Conservation (phyloP, 1,139 yeast species). For the Scheffersomyces stambukii region DNA sequence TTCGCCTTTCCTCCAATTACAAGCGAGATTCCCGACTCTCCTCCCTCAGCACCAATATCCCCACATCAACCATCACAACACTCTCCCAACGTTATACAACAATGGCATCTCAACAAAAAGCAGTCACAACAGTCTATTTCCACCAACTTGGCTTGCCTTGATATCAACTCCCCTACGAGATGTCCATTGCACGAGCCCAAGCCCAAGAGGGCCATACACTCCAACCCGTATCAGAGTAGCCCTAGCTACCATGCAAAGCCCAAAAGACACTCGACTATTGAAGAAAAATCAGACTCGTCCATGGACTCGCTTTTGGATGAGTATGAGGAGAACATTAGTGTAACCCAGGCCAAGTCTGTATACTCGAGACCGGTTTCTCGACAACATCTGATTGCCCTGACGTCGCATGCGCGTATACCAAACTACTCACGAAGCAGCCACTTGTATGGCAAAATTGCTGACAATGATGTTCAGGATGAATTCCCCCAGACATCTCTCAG, state of each 20-base stretch:
- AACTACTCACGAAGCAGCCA: slow-evolving; percentile 7
- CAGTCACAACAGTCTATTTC: slow-evolving; percentile 22
- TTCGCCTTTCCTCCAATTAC: no score
- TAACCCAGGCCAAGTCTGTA: slow-evolving; percentile 25
- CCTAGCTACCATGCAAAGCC: slow-evolving; percentile 14
- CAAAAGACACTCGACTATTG: slow-evolving; percentile 2
- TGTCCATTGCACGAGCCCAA: slow-evolving; percentile 16
- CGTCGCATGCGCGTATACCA: slow-evolving; percentile 12
- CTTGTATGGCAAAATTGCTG: slow-evolving; percentile 6
- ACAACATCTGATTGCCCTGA: slow-evolving; percentile 24
- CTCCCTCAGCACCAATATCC: slow-evolving; percentile 44
- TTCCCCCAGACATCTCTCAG: slow-evolving; percentile 25
- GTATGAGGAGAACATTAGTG: slow-evolving; percentile 44
- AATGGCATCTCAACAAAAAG: slow-evolving; percentile 14
- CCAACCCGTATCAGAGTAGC: slow-evolving; percentile 3
- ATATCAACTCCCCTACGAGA: slow-evolving; percentile 11
- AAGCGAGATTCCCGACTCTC: slow-evolving; percentile 38
- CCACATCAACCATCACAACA: slow-evolving; percentile 12
- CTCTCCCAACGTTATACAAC: slow-evolving; percentile 1
- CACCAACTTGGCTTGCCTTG: slow-evolving; percentile 31
- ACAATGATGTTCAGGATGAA: slow-evolving; percentile 10
- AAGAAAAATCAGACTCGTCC: slow-evolving; percentile 33
- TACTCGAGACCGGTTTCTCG: slow-evolving; percentile 25
- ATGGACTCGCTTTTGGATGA: slow-evolving; percentile 52
- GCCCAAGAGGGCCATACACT: slow-evolving; percentile 11